Evolutionary conservation across 73 alveolate genomes (phyloP).

Genomic region (Tetrahymena malaccensis): DNA sequence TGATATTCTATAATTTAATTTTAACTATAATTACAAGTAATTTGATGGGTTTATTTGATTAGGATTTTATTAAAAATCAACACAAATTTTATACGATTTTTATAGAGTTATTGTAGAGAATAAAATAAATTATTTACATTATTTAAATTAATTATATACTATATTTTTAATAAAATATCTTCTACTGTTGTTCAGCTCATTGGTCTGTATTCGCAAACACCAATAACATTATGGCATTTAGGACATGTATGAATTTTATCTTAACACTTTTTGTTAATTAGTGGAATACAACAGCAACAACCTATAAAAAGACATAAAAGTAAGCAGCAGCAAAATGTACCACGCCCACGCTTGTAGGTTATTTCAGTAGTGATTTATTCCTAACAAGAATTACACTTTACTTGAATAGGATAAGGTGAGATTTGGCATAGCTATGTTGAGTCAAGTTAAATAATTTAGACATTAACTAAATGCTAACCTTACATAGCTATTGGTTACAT

Average conservation of each 20-base stretch:
- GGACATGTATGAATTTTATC: not conserved
- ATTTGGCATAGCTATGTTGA: not conserved
- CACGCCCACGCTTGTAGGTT: not conserved
- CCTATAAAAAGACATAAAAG: not conserved
- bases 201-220: not conserved
- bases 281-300: not conserved
- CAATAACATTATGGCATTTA: not conserved
- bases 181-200: not conserved
- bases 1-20: no score
- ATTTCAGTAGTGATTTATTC: not conserved
- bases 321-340: not conserved
- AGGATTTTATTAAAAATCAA: no score
- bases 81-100: no score
- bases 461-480: not conserved
- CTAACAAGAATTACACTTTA: not conserved
- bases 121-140: no score
- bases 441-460: not conserved
- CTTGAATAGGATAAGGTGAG: not conserved
- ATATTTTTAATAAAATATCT: no score
- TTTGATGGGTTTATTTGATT: no score
- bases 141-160: not conserved
- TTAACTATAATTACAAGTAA: no score
- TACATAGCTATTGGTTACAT: not conserved
- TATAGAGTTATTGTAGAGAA: no score
- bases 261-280: not conserved